phyloP scores from a whole-genome alignment of 345 rosid genomes.

The Eucalyptus marginata region DNA sequence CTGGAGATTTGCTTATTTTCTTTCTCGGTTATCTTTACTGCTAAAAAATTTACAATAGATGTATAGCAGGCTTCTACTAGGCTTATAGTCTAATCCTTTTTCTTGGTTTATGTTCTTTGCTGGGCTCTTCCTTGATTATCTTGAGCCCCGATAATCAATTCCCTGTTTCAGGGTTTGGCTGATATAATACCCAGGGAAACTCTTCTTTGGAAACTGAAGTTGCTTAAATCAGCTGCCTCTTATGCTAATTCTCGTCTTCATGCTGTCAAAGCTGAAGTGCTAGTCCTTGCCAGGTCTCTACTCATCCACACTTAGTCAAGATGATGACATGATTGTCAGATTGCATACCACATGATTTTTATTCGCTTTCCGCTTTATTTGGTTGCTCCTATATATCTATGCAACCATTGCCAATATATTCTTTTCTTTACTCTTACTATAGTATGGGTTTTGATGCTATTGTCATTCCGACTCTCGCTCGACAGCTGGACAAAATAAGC shows the following conservation, averaged over 20 bases:
- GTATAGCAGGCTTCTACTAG: background rate
- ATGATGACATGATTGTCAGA: background rate
- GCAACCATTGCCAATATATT: background rate
- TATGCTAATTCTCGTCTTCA: conserved; percentile 82
- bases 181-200: conserved; percentile 56
- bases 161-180: conserved; percentile 33
- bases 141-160: background rate
- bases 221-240: conserved; percentile 54
- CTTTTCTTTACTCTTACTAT: background rate
- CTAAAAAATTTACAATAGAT: background rate
- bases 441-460: background rate
- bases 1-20: background rate
- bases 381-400: background rate
- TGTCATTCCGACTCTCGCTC: background rate
- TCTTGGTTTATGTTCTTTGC: background rate
- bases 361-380: background rate
- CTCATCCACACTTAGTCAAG: background rate
- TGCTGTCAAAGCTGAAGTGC: conserved; percentile 78
- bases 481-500: background rate
- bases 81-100: background rate
- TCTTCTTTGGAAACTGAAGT: conserved; percentile 68
- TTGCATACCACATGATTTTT: background rate
- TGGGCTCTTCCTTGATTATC: background rate
- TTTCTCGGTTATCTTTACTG: background rate
- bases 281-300: conserved; percentile 62